A percentile compares a stretch with the other conserved stretches of the same genome.
Evolutionary conservation across 176 grass and related monocot genomes (phyloP).

Genomic region (Musa schizocarpa): DNA sequence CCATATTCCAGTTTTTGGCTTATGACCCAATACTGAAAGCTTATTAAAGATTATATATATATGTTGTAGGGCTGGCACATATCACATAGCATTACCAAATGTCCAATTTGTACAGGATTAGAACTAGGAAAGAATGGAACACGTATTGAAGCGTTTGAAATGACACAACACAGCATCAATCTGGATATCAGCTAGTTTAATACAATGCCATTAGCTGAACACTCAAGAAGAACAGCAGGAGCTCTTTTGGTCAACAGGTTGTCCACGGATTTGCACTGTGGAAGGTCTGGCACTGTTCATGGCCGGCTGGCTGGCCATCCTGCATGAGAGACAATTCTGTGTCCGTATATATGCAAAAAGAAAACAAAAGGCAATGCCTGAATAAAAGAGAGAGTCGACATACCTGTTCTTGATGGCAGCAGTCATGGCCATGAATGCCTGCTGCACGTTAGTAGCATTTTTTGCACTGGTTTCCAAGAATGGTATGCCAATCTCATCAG

Average conservation of each 20-base stretch:
- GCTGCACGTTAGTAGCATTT: slow-evolving; percentile 48
- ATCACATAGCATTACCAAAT: too few relatives aligned
- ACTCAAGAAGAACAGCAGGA: slow-evolving; percentile 48
- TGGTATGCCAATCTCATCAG: slow-evolving; percentile 58
- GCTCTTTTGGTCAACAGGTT: slow-evolving; percentile 38
- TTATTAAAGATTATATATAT: too few relatives aligned
- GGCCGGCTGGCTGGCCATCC: slow-evolving; percentile 58
- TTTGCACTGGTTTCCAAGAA: slow-evolving; percentile 72
- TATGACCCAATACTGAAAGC: too few relatives aligned
- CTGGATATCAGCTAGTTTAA: not conserved
- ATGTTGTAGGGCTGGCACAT: too few relatives aligned
- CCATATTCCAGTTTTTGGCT: too few relatives aligned
- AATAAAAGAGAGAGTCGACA: not conserved
- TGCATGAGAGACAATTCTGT: not conserved
- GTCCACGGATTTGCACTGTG: slow-evolving; percentile 44
- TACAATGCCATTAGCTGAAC: not conserved
- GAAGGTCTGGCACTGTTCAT: slow-evolving; percentile 30
- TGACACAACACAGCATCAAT: not conserved
- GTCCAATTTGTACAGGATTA: not conserved
- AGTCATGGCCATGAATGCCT: slow-evolving; percentile 63
- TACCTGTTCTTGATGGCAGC: slow-evolving; percentile 50
- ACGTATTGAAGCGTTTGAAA: not conserved
- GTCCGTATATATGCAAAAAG: not conserved
- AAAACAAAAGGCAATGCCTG: not conserved
- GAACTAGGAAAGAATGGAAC: not conserved